phyloP scores from a whole-genome alignment of 169 alveolate species.

The Plasmodium chabaudi region DNA sequence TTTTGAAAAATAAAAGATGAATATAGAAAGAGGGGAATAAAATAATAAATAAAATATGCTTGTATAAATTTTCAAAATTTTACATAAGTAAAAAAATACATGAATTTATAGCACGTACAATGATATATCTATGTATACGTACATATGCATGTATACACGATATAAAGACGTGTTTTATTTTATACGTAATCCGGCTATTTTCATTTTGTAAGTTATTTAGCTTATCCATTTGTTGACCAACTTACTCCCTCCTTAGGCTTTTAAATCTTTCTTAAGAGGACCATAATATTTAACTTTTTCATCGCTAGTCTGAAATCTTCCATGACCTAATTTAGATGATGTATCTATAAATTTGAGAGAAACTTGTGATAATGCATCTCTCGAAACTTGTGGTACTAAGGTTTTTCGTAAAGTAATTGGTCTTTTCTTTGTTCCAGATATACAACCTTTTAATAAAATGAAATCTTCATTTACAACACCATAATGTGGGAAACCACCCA shows the following conservation, averaged over 20 bases:
- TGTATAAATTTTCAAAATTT: constrained; percentile 9
- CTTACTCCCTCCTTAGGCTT: constrained; percentile 20
- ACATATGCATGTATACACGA: neutral
- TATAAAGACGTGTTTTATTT: constrained; percentile 6
- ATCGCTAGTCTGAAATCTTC: constrained; percentile 99
- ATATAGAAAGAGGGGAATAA: constrained; percentile 1
- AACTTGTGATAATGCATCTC: constrained; percentile 96
- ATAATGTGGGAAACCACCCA: constrained; percentile 99
- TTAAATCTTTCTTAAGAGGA: constrained; percentile 88
- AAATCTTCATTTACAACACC: constrained; percentile 99
- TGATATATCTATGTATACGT: neutral
- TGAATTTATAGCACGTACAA: neutral
- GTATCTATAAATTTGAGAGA: constrained; percentile 99
- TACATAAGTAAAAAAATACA: constrained; percentile 10
- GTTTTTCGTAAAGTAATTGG: constrained; percentile 97
- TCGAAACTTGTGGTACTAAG: constrained; percentile 94
- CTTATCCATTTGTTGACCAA: neutral
- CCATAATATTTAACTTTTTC: constrained; percentile 99
- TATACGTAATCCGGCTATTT: neutral
- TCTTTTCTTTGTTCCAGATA: constrained; percentile 98
- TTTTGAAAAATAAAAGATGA: constrained; percentile 2
- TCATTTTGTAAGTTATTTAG: neutral
- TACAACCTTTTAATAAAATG: constrained; percentile 98
- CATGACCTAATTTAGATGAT: constrained; percentile 99
- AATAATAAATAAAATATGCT: constrained; percentile 12